Percentiles rank a stretch among this genome's conserved stretches.
Conservation (phyloP, 2,329 filamentous ascomycete genomes). For the Ascosphaera apis region DNA sequence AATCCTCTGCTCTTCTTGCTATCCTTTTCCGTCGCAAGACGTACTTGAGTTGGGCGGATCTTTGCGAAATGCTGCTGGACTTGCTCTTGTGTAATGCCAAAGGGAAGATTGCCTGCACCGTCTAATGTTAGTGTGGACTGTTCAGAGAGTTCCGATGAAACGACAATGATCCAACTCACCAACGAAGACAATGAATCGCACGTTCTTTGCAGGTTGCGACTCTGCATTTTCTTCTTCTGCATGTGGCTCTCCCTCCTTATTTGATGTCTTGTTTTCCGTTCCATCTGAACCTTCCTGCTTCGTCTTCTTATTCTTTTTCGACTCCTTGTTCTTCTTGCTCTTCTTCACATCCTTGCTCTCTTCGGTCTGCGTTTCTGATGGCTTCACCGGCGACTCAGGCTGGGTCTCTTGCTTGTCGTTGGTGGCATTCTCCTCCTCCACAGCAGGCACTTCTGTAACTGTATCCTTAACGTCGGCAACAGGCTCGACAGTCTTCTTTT, state of each 20-base stretch:
- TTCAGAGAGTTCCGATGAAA: slow-evolving; percentile 4
- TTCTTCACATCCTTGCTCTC: slow-evolving; percentile 7
- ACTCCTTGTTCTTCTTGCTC: slow-evolving; percentile 2
- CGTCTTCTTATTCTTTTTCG: slow-evolving; percentile 4
- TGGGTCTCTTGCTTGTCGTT: too few relatives aligned
- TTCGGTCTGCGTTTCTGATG: slow-evolving; percentile 5
- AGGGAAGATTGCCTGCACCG: slow-evolving; percentile 59
- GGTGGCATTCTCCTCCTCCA: slow-evolving; percentile 1
- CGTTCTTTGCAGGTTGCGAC: slow-evolving; percentile 14
- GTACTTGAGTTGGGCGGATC: slow-evolving; percentile 45
- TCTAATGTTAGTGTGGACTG: slow-evolving; percentile 5
- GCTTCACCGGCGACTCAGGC: too few relatives aligned
- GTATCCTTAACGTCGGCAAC: slow-evolving; percentile 6
- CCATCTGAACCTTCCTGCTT: slow-evolving; percentile 6
- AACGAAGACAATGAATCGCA: slow-evolving; percentile 57
- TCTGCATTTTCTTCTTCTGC: slow-evolving; percentile 11
- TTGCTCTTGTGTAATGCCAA: slow-evolving; percentile 46
- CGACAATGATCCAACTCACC: slow-evolving; percentile 21
- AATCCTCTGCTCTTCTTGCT: slow-evolving; percentile 46
- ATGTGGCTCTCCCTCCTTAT: slow-evolving; percentile 7
- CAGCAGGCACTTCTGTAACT: slow-evolving; percentile 10
- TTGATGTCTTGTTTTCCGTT: slow-evolving; percentile 9
- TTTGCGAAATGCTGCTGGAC: slow-evolving; percentile 57
- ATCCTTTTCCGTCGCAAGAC: slow-evolving; percentile 46
- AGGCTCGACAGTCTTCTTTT: not conserved